phyloP scores from a whole-genome alignment of 2,329 filamentous ascomycete genomes.

The Penicillium sp. region DNA sequence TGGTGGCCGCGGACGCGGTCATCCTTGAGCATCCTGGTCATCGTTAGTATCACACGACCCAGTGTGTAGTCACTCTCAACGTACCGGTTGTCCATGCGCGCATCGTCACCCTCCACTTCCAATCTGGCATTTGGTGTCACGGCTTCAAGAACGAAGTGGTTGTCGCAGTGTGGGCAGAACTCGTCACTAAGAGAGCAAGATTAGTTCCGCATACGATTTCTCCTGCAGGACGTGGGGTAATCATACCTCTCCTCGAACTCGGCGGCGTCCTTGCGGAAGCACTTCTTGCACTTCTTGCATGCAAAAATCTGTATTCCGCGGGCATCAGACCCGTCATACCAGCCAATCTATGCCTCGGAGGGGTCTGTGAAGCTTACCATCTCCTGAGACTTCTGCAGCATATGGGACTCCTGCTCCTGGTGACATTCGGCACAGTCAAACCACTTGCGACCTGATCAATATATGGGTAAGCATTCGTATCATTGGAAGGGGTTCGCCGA shows the following conservation, averaged over 20 bases:
- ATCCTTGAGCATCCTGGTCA: slow-evolving; percentile 75
- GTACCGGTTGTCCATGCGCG: slow-evolving; percentile 68
- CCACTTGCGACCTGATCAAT: slow-evolving; percentile 74
- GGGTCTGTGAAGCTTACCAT: slow-evolving; percentile 53
- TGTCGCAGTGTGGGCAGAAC: slow-evolving; percentile 98
- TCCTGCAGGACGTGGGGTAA: not conserved
- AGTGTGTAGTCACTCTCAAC: slow-evolving; percentile 6
- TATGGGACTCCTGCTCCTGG: slow-evolving; percentile 70
- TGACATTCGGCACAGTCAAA: slow-evolving; percentile 98
- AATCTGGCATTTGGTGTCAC: slow-evolving; percentile 74
- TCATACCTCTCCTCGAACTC: slow-evolving; percentile 78
- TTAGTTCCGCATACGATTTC: slow-evolving; percentile 3
- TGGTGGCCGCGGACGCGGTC: slow-evolving; percentile 64
- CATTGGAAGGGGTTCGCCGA: not conserved
- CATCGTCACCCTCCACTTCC: slow-evolving; percentile 86
- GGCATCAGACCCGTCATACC: slow-evolving; percentile 1
- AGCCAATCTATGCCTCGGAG: not conserved
- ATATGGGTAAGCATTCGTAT: not conserved
- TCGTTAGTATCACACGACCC: slow-evolving; percentile 11
- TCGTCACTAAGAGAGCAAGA: slow-evolving; percentile 61
- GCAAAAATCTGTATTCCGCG: slow-evolving; percentile 60
- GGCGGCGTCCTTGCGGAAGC: slow-evolving; percentile 85
- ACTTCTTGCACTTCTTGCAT: slow-evolving; percentile 99
- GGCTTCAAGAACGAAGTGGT: slow-evolving; percentile 93
- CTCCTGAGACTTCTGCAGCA: slow-evolving; percentile 70